Conservation (phyloP, 129 eudicot genomes). For the Deinandra increscens region DNA sequence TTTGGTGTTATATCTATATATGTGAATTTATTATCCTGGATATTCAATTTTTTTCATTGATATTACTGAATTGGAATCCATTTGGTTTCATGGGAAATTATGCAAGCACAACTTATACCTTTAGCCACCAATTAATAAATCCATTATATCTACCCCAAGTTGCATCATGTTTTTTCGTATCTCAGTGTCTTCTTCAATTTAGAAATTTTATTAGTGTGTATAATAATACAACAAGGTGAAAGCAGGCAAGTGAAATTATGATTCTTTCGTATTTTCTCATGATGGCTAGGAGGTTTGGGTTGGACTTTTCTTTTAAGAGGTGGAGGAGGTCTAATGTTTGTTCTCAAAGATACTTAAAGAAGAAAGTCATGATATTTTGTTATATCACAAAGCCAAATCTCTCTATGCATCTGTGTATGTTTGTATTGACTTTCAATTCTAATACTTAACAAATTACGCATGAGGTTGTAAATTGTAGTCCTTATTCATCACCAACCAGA, state of each 20-base stretch:
- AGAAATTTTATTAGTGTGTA: background rate
- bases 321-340: background rate
- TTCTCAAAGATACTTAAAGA: background rate
- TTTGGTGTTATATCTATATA: conserved; percentile 8
- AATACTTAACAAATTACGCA: too few relatives aligned
- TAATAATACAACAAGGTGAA: background rate
- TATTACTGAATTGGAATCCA: background rate
- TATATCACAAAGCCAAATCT: conserved; percentile 5
- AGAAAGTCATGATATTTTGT: background rate
- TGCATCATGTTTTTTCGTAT: too few relatives aligned
- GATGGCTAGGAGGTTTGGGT: background rate
- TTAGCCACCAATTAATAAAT: background rate
- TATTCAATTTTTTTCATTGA: background rate
- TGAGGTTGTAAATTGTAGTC: background rate
- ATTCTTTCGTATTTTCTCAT: background rate
- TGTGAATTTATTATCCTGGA: conserved; percentile 6
- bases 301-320: conserved; percentile 10
- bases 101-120: background rate
- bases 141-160: background rate
- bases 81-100: conserved; percentile 10
- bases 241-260: background rate
- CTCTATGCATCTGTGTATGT: background rate
- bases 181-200: background rate
- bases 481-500: too few relatives aligned
- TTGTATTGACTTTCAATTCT: too few relatives aligned